A percentile compares a stretch with the other conserved stretches of the same genome.
phyloP scores from a whole-genome alignment of 305 asterid genomes.

The Nicotiana rustica region DNA sequence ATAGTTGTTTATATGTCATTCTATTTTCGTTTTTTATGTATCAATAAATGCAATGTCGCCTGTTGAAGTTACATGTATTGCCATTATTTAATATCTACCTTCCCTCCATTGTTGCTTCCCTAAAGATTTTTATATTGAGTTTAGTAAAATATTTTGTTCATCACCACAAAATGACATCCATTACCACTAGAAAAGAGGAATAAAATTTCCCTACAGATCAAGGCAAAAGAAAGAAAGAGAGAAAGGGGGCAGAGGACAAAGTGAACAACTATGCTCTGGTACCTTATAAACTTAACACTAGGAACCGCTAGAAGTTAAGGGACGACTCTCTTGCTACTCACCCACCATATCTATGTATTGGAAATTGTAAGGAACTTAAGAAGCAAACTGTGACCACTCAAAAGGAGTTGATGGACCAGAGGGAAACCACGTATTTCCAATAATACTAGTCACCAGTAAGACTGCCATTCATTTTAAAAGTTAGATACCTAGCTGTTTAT shows the following conservation, averaged over 20 bases:
- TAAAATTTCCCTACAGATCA: neutral
- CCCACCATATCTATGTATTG: constrained; percentile 11
- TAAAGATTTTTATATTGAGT: constrained; percentile 15
- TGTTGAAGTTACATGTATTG: neutral
- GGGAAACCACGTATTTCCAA: neutral
- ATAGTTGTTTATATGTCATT: neutral
- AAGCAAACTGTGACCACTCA: neutral
- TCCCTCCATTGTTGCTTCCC: neutral
- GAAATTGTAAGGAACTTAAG: constrained; percentile 15
- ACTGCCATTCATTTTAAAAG: neutral
- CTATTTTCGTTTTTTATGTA: neutral
- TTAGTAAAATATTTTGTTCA: neutral
- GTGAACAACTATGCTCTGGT: neutral
- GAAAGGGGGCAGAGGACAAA: neutral
- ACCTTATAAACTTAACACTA: neutral
- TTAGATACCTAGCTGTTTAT: neutral
- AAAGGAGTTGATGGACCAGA: constrained; percentile 2
- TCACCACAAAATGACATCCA: neutral
- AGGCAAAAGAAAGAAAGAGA: constrained; percentile 17
- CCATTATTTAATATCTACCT: neutral
- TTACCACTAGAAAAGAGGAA: neutral
- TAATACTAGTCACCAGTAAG: neutral
- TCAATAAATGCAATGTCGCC: neutral
- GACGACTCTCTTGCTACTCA: neutral
- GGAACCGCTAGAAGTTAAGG: neutral